Evolutionary conservation across 2,329 filamentous ascomycete species (phyloP).

Genomic region (Lachnellula suecica): DNA sequence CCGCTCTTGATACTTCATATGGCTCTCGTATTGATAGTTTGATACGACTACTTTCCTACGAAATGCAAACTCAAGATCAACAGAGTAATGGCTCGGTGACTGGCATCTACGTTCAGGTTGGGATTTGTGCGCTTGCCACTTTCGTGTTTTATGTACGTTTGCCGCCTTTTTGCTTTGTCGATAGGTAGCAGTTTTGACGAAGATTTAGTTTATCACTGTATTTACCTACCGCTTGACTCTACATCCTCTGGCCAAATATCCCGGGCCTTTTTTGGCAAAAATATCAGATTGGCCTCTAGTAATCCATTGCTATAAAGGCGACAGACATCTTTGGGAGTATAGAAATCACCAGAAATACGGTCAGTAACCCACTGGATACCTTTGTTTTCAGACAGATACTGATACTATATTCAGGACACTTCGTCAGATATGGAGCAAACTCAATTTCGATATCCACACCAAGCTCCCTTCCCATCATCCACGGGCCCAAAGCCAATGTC

Average conservation of each 20-base stretch:
- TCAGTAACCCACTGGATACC: neutral
- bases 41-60: too few relatives aligned
- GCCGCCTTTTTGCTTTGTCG: too few relatives aligned
- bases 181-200: too few relatives aligned
- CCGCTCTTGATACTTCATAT: too few relatives aligned
- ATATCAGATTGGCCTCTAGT: conserved; percentile 17
- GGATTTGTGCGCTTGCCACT: neutral
- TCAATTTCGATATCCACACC: conserved; percentile 10
- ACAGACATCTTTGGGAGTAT: conserved; percentile 15
- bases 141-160: neutral
- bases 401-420: neutral
- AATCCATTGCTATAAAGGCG: conserved; percentile 9
- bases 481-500: conserved; percentile 18
- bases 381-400: neutral
- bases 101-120: neutral
- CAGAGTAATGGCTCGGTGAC: too few relatives aligned
- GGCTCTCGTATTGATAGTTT: too few relatives aligned
- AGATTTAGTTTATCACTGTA: conserved; percentile 2
- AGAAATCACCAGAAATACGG: conserved; percentile 18
- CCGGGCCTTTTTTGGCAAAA: conserved; percentile 26
- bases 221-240: conserved; percentile 14
- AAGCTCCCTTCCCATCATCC: conserved; percentile 3
- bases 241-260: conserved; percentile 34
- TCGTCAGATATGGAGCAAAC: conserved; percentile 13
- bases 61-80: conserved; percentile 5